Conservation (phyloP, 163 green algal species). For the Chloromonas sp. region DNA sequence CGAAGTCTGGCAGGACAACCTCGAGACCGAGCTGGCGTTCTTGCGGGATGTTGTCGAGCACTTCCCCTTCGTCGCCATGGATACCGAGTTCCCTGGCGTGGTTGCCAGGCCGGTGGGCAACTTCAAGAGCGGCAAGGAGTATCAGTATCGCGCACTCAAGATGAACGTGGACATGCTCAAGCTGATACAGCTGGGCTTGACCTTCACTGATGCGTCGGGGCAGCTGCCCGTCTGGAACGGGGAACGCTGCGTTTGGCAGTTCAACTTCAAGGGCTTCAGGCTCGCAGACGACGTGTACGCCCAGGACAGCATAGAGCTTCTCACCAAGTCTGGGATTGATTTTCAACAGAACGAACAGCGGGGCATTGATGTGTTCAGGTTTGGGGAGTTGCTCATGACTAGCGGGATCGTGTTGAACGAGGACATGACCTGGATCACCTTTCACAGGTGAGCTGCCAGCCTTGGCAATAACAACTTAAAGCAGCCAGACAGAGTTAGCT, state of each 20-base stretch:
- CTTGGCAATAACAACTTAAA: too few species aligned
- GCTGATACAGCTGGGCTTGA: slow-evolving; percentile 98
- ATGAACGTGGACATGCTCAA: slow-evolving; percentile 99
- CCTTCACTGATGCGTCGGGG: slow-evolving; percentile 89
- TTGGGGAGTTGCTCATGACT: slow-evolving; percentile 95
- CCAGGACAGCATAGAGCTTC: slow-evolving; percentile 93
- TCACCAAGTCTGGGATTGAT: slow-evolving; percentile 95
- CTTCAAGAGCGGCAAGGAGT: slow-evolving; percentile 93
- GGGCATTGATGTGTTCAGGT: slow-evolving; percentile 89
- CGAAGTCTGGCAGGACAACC: slow-evolving; percentile 96
- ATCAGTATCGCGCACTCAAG: slow-evolving; percentile 93
- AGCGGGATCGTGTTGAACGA: slow-evolving; percentile 95
- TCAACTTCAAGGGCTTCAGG: slow-evolving; percentile 97
- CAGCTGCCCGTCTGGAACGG: slow-evolving; percentile 78
- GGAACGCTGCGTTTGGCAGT: slow-evolving; percentile 96
- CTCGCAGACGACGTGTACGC: slow-evolving; percentile 92
- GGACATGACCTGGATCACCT: slow-evolving; percentile 89
- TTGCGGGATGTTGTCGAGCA: slow-evolving; percentile 88
- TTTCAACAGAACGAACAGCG: slow-evolving; percentile 76
- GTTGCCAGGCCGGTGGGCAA: slow-evolving; percentile 87
- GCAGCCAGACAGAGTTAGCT: too few species aligned
- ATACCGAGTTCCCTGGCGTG: slow-evolving; percentile 83
- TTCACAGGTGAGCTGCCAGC: slow-evolving; percentile 50
- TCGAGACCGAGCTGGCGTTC: slow-evolving; percentile 89
- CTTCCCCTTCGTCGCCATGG: slow-evolving; percentile 95